phyloP scores from a whole-genome alignment of 257 asterid genomes.

The Gentiana dahurica region DNA sequence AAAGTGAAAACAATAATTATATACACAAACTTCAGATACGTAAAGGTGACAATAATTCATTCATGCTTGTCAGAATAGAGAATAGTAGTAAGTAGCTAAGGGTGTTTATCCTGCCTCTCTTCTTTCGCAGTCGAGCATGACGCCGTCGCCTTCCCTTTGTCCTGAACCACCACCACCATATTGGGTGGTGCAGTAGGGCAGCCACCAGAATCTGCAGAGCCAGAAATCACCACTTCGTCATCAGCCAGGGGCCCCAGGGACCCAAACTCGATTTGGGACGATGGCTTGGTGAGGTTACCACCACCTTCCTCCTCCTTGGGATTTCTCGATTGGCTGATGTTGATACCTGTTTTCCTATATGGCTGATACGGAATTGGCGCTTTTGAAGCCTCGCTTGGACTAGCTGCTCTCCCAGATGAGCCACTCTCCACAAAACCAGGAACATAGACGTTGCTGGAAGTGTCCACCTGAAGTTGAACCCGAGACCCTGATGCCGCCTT shows the following conservation, averaged over 20 bases:
- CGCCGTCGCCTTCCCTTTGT: constrained; percentile 7
- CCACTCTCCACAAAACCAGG: constrained; percentile 16
- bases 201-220: constrained; percentile 16
- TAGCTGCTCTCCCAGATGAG: constrained; percentile 14
- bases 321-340: constrained; percentile 16
- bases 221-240: constrained; percentile 20
- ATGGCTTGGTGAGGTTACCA: constrained; percentile 14
- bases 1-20: not conserved
- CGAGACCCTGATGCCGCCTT: constrained; percentile 15
- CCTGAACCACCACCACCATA: not conserved
- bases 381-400: constrained; percentile 16
- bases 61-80: not conserved
- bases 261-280: constrained; percentile 56
- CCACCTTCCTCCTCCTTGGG: no score
- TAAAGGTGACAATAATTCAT: not conserved
- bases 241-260: constrained; percentile 55
- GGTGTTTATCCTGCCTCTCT: constrained; percentile 17
- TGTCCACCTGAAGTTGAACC: constrained; percentile 19
- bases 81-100: not conserved
- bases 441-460: constrained; percentile 15
- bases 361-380: constrained; percentile 20
- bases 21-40: not conserved
- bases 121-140: not conserved
- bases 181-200: not conserved
- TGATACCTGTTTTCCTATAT: constrained; percentile 17